phyloP scores from a whole-genome alignment of 169 alveolate species.

The Theileria annulata region DNA sequence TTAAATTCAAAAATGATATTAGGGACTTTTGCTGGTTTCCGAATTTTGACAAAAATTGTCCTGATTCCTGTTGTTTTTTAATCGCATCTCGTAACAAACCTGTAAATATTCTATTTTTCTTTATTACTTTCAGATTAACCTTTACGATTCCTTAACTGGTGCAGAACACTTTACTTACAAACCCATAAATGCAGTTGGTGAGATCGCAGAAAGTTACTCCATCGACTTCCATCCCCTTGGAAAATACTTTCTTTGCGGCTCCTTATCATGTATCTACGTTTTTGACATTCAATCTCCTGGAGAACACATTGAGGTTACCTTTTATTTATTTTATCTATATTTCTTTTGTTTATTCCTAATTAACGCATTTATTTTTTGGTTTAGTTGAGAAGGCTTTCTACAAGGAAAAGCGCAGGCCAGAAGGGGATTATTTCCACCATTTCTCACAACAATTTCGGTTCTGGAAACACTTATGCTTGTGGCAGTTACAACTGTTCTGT shows the following conservation, averaged over 20 bases:
- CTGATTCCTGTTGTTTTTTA: constrained; percentile 56
- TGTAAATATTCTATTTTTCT: constrained; percentile 19
- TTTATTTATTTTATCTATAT: neutral
- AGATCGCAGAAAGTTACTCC: constrained; percentile 51
- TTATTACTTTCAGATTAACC: constrained; percentile 15
- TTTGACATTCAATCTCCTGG: constrained; percentile 68
- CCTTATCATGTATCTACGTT: constrained; percentile 34
- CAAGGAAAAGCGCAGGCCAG: constrained; percentile 19
- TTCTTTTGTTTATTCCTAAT: neutral
- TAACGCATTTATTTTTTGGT: neutral
- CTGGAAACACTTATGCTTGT: constrained; percentile 53
- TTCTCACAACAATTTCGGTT: constrained; percentile 35
- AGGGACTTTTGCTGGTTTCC: constrained; percentile 63
- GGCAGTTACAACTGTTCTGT: constrained; percentile 50
- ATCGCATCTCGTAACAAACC: constrained; percentile 53
- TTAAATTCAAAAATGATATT: constrained; percentile 36
- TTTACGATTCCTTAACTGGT: constrained; percentile 46
- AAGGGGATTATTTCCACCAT: constrained; percentile 54
- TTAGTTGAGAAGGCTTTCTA: constrained; percentile 48
- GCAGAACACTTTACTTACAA: constrained; percentile 57
- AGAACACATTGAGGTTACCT: constrained; percentile 45
- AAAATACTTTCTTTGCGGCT: constrained; percentile 49
- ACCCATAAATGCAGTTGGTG: constrained; percentile 43
- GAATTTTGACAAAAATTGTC: constrained; percentile 20
- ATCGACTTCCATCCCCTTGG: constrained; percentile 66